phyloP scores from a whole-genome alignment of 2,329 filamentous ascomycete genomes.

The Exophiala oligosperma region DNA sequence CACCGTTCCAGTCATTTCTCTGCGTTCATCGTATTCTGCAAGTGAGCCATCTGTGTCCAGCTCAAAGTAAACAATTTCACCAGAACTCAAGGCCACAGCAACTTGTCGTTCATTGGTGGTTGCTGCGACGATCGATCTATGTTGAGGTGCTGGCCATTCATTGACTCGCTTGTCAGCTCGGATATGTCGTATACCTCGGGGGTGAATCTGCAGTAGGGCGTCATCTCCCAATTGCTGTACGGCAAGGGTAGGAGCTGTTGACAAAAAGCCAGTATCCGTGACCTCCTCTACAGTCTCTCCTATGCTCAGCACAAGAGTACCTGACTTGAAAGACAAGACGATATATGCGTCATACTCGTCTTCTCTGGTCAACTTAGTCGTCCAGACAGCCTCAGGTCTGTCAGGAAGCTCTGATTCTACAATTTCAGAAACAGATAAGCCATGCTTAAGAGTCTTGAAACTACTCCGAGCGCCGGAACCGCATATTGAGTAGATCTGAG shows the following conservation, averaged over 20 bases:
- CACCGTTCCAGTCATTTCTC: slow-evolving; percentile 92
- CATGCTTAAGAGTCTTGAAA: slow-evolving; percentile 90
- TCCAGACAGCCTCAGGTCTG: slow-evolving; percentile 92
- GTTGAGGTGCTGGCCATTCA: slow-evolving; percentile 90
- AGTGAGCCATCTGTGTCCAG: slow-evolving; percentile 90
- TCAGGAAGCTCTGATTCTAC: slow-evolving; percentile 91
- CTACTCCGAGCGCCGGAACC: slow-evolving; percentile 85
- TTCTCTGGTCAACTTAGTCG: slow-evolving; percentile 76
- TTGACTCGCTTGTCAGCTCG: slow-evolving; percentile 74
- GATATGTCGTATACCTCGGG: slow-evolving; percentile 93
- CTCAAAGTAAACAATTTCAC: slow-evolving; percentile 97
- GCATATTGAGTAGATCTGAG: slow-evolving; percentile 92
- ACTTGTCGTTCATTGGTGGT: slow-evolving; percentile 93
- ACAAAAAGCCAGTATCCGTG: slow-evolving; percentile 87
- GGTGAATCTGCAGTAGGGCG: slow-evolving; percentile 89
- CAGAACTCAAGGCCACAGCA: slow-evolving; percentile 88
- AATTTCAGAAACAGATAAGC: slow-evolving; percentile 88
- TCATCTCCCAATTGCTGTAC: slow-evolving; percentile 94
- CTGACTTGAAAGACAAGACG: slow-evolving; percentile 87
- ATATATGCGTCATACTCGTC: slow-evolving; percentile 94
- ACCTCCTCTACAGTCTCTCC: slow-evolving; percentile 97
- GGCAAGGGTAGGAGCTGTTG: slow-evolving; percentile 82
- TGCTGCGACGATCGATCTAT: slow-evolving; percentile 92
- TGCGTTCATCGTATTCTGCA: slow-evolving; percentile 92
- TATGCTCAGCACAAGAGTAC: slow-evolving; percentile 88